Percentiles rank a stretch among this genome's conserved stretches.
Conservation (phyloP, 306 rosid genomes). For the Fagus sylvatica region DNA sequence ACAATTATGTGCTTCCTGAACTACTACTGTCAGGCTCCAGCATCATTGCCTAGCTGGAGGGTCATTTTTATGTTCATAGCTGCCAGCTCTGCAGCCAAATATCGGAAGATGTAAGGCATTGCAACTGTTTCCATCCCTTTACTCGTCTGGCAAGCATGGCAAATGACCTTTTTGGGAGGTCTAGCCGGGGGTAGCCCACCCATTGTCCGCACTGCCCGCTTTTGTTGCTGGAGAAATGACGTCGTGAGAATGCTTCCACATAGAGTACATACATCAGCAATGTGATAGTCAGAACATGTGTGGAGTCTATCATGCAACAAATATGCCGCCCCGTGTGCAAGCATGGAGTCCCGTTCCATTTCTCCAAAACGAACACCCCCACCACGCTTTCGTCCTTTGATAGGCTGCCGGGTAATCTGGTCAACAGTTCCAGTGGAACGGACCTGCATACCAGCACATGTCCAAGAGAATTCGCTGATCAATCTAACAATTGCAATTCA, state of each 20-base stretch:
- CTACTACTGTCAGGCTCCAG: background rate
- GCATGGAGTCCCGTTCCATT: constrained; percentile 97
- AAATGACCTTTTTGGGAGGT: constrained; percentile 58
- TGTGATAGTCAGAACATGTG: constrained; percentile 87
- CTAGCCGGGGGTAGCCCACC: constrained; percentile 68
- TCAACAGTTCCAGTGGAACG: constrained; percentile 87
- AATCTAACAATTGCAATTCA: background rate
- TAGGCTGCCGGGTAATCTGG: constrained; percentile 82
- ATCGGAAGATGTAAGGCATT: constrained; percentile 89
- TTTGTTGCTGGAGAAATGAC: constrained; percentile 50
- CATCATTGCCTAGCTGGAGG: constrained; percentile 52
- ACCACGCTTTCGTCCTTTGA: constrained; percentile 86
- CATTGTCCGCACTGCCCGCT: constrained; percentile 41
- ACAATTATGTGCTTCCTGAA: background rate
- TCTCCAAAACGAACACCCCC: constrained; percentile 98
- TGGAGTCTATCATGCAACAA: constrained; percentile 88
- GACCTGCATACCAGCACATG: constrained; percentile 48
- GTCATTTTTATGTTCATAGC: constrained; percentile 92
- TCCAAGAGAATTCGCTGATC: constrained; percentile 9
- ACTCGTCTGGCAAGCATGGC: constrained; percentile 72
- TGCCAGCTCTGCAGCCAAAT: constrained; percentile 90
- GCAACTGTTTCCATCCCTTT: constrained; percentile 95
- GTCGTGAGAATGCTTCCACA: constrained; percentile 87
- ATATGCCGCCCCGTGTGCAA: constrained; percentile 97
- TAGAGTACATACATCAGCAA: constrained; percentile 84